Base-by-base conservation (phyloP, 1,139 yeast species). In the Geotrichum europaeum region DNA sequence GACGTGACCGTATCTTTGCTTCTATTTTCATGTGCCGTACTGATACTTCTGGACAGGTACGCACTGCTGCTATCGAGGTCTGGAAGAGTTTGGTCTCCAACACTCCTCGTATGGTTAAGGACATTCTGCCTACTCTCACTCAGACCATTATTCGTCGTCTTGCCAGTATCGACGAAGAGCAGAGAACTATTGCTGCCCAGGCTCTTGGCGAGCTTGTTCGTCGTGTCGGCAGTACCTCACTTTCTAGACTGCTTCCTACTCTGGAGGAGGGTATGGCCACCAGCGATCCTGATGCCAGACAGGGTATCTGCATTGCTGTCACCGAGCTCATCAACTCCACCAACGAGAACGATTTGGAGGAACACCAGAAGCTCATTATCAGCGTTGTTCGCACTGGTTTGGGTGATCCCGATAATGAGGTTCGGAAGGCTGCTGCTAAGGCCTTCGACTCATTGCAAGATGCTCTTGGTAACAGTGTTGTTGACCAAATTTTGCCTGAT, bases 21-120 rank as follows among this genome's bases (percentile, higher is more conserved):
- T 80, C 91, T 30, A 79, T 95, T 66, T 95, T 92, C 73, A 85
- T 95, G 55, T 91, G 97, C 74, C 91, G 99, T 73, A 88, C 96
- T 40, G 99, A 95, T 78, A 84, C 86, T 56, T 84, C 95, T 55
- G 90, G 90, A 68, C 81, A 86, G 70, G 99, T 95, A 36, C 86
- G 99, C 69, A 84, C 84, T 66, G 89, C 96, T 51, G 86, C 98
- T n/a, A 84, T 90, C 64, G 97, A 94, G 69, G 92, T 95, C 59
- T 95, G 99, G 99, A 92, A 92, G 76, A 91, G 96, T 0, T 80
- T 95, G 73, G 98, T 95, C 60, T 88, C 96, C 60, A 94, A 94
- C 72, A 94, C 99, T 47, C 99, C 99, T 54, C 85, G 88, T 73
- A 90, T 97, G n/a, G 87, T 94, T 60, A 94, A 89, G 78, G 97